phyloP scores from a whole-genome alignment of 495 filamentous ascomycete genomes.

The Annulohypoxylon nitens region DNA sequence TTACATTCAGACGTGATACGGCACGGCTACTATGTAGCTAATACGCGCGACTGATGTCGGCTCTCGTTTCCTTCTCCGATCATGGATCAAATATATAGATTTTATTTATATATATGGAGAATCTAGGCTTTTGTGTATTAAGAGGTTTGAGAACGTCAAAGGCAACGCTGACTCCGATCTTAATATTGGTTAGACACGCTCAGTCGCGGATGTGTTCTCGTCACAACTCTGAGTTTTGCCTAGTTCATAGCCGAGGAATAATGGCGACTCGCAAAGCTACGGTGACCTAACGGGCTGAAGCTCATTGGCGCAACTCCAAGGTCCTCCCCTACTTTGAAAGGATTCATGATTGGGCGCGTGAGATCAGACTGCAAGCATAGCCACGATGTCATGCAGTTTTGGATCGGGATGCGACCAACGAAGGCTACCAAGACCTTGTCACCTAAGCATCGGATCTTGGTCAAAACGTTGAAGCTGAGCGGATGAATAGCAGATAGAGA shows the following conservation, averaged over 20 bases:
- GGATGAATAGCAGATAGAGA: constrained; percentile 29
- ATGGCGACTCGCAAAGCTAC: constrained; percentile 15
- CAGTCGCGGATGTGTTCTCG: constrained; percentile 15
- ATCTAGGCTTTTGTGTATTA: neutral
- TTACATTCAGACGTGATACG: constrained; percentile 10
- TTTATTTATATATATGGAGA: neutral
- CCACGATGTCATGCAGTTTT: constrained; percentile 48
- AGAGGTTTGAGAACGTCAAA: neutral
- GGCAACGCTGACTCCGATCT: constrained; percentile 11
- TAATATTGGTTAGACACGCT: neutral
- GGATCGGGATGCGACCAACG: constrained; percentile 34
- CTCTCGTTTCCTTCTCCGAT: neutral
- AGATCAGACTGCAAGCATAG: constrained; percentile 48
- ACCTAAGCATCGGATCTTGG: constrained; percentile 45
- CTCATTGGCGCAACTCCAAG: constrained; percentile 29
- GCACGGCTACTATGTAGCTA: constrained; percentile 5
- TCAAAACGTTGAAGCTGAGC: constrained; percentile 36
- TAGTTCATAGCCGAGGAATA: constrained; percentile 31
- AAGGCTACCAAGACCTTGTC: constrained; percentile 34
- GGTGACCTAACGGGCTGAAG: constrained; percentile 28
- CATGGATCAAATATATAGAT: neutral
- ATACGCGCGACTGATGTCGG: constrained; percentile 15
- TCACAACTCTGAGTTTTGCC: constrained; percentile 35
- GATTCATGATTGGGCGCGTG: constrained; percentile 40
- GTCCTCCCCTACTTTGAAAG: constrained; percentile 13